Evolutionary conservation across 164 flowering plant species (phyloP).

Genomic region (Dillenia turbinata): DNA sequence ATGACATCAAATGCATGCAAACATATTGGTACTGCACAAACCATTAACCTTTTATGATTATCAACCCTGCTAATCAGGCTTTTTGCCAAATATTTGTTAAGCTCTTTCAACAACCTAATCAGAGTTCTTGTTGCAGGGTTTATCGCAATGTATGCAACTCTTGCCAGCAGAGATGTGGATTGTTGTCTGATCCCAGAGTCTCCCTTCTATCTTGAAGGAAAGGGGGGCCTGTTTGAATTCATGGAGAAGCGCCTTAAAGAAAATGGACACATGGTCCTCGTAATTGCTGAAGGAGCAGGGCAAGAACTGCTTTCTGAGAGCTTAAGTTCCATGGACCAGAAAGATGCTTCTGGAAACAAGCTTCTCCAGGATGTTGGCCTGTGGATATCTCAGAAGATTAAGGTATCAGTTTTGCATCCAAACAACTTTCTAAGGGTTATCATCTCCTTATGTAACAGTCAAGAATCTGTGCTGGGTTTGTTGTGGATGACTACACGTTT

Average conservation of each 20-base stretch:
- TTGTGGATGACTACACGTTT: no score
- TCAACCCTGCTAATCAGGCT: no score
- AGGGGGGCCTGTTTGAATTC: constrained; percentile 62
- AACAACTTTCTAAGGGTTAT: no score
- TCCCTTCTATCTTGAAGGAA: constrained; percentile 66
- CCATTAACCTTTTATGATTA: no score
- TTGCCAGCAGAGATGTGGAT: constrained; percentile 67
- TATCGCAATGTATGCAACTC: constrained; percentile 66
- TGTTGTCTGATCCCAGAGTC: constrained; percentile 83
- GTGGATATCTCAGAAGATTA: constrained; percentile 52
- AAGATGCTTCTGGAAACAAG: constrained; percentile 66
- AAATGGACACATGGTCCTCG: constrained; percentile 74
- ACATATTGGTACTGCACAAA: no score
- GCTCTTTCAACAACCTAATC: not conserved
- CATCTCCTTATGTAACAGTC: no score
- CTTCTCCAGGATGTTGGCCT: constrained; percentile 57
- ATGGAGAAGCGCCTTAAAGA: constrained; percentile 59
- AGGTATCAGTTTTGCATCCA: constrained; percentile 26
- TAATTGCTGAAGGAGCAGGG: constrained; percentile 77
- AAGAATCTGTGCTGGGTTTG: no score
- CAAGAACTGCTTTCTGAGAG: constrained; percentile 55
- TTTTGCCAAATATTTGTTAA: no score
- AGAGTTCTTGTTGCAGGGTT: constrained; percentile 37
- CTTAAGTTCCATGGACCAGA: constrained; percentile 19
- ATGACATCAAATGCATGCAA: no score